A percentile compares a stretch with the other conserved stretches of the same genome.
These are phyloP conservation scores for Fusarium sp. DNA, from an alignment of 2,329 filamentous ascomycete genomes.

Conservation along the genomic window DNA sequence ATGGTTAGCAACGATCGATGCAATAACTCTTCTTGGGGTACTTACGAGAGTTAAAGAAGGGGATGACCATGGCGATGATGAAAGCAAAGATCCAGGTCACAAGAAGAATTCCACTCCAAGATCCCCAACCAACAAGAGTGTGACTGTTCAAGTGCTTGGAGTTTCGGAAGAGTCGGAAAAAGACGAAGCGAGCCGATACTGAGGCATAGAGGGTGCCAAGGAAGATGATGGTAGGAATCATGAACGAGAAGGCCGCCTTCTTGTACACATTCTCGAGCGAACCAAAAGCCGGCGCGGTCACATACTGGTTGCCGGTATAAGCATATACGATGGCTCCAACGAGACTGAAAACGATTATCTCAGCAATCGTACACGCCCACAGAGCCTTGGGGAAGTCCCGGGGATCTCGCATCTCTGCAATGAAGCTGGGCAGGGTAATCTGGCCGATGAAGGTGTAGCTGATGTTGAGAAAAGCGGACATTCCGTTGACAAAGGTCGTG, in stretches of 20 bases:
- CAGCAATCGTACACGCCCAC: constrained; percentile 88
- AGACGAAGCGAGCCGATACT: constrained; percentile 88
- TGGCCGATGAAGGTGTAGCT: constrained; percentile 97
- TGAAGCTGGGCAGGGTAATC: constrained; percentile 93
- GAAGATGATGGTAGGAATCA: constrained; percentile 95
- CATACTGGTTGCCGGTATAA: constrained; percentile 91
- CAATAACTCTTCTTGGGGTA: neutral
- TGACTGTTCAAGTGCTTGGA: constrained; percentile 83
- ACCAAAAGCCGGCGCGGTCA: constrained; percentile 87
- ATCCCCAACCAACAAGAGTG: constrained; percentile 81
- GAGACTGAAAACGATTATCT: constrained; percentile 85
- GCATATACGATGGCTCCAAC: constrained; percentile 84
- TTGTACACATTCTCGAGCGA: constrained; percentile 82
- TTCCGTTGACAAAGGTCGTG: constrained; percentile 82
- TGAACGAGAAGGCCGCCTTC: constrained; percentile 92
- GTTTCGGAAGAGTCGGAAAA: constrained; percentile 86
- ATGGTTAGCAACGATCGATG: neutral
- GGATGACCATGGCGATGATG: constrained; percentile 91
- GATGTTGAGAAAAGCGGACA: constrained; percentile 94
- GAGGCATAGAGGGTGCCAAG: constrained; percentile 90
- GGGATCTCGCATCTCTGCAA: constrained; percentile 87
- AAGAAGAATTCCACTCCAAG: constrained; percentile 78
- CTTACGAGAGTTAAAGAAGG: constrained; percentile 84
- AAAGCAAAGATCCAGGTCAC: constrained; percentile 87
- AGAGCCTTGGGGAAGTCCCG: constrained; percentile 91